phyloP scores from a whole-genome alignment of 2,329 filamentous ascomycete genomes.

The Penicillium sp. region DNA sequence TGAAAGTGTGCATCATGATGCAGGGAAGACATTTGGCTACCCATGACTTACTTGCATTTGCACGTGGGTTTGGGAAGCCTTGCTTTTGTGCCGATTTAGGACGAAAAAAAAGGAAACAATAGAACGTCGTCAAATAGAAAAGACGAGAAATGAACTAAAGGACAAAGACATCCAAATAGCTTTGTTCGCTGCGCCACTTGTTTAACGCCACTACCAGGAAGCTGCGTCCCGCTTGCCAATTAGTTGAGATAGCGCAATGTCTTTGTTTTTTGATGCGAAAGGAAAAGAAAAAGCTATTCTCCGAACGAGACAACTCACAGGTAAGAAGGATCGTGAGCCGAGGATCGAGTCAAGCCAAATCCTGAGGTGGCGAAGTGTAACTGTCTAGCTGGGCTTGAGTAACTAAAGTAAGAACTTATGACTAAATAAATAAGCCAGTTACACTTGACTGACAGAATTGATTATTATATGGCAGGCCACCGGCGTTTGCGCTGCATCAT shows the following conservation, averaged over 20 bases:
- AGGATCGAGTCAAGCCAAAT: not conserved
- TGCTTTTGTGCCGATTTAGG: not conserved
- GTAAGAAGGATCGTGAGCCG: not conserved
- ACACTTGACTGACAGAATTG: not conserved
- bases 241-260: not conserved
- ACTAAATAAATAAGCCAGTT: not conserved
- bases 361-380: not conserved
- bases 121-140: not conserved
- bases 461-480: too few relatives aligned
- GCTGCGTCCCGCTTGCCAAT: not conserved
- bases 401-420: not conserved
- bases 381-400: not conserved
- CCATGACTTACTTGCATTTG: conserved; percentile 4
- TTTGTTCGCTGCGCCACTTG: not conserved
- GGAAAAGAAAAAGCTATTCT: not conserved
- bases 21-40: not conserved
- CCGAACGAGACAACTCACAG: not conserved
- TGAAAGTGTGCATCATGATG: not conserved
- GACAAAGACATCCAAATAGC: not conserved
- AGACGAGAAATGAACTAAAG: too few relatives aligned
- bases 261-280: too few relatives aligned
- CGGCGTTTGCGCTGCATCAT: not conserved
- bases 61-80: not conserved
- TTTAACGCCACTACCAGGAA: not conserved
- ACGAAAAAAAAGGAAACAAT: not conserved